Conservation (phyloP, 192 early-diverging fungal genomes). For the Anaeromyces robustus region DNA sequence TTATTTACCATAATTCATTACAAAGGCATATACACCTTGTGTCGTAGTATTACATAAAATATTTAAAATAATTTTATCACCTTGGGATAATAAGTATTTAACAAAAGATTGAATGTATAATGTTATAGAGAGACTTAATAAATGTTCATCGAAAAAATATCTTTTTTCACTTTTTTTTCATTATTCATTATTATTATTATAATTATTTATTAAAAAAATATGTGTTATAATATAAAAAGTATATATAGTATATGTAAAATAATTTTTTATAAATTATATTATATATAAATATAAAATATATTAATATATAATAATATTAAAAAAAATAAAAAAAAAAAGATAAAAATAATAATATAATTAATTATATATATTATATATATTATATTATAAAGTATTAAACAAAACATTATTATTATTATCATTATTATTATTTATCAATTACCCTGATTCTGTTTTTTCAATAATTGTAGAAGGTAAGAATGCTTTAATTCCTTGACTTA, state of each 20-base stretch:
- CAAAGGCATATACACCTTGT: conserved; percentile 72
- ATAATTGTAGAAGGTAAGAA: not conserved
- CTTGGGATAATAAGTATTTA: conserved; percentile 90
- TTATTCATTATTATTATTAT: too few relatives aligned
- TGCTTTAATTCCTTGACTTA: not conserved
- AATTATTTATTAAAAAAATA: too few relatives aligned
- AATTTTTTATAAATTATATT: too few relatives aligned
- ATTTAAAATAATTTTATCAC: conserved; percentile 86
- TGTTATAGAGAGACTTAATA: conserved; percentile 50
- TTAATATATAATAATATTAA: too few relatives aligned
- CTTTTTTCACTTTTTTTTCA: not conserved
- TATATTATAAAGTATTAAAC: too few relatives aligned
- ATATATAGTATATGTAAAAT: too few relatives aligned
- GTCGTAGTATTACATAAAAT: conserved; percentile 26
- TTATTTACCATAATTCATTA: conserved; percentile 61
- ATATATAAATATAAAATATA: too few relatives aligned
- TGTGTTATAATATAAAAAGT: too few relatives aligned
- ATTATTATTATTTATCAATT: not conserved
- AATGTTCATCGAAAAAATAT: conserved; percentile 40
- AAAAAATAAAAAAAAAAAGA: too few relatives aligned
- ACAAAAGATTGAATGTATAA: conserved; percentile 74
- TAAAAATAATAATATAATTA: too few relatives aligned
- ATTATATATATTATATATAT: too few relatives aligned
- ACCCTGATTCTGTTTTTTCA: not conserved
- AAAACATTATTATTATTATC: too few relatives aligned